phyloP scores from a whole-genome alignment of 208 protist species.

The Naegleria lovaniensis region DNA sequence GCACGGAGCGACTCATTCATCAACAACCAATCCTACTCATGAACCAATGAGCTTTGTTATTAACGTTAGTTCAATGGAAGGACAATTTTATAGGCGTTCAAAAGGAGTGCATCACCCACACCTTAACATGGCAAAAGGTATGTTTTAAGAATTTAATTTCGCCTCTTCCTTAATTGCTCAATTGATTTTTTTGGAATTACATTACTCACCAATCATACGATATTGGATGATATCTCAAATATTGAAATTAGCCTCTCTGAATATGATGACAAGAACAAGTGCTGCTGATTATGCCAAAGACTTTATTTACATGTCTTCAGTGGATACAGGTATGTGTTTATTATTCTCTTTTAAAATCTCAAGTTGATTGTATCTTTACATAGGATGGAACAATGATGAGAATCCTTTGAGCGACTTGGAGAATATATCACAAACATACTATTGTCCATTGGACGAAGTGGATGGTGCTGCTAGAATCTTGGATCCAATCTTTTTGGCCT shows the following conservation, averaged over 20 bases:
- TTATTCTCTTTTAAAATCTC: too few species aligned
- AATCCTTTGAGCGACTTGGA: slow-evolving; percentile 35
- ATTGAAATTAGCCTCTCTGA: slow-evolving; percentile 62
- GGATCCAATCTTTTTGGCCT: slow-evolving; percentile 50
- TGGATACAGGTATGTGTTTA: slow-evolving; percentile 56
- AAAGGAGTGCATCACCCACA: slow-evolving; percentile 53
- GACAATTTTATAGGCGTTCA: slow-evolving; percentile 69
- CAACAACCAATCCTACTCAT: not conserved
- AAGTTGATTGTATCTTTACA: too few species aligned
- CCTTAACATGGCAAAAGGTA: slow-evolving; percentile 64
- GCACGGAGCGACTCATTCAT: slow-evolving; percentile 46
- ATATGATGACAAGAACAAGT: slow-evolving; percentile 71
- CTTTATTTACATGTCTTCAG: slow-evolving; percentile 66
- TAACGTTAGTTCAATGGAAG: slow-evolving; percentile 95
- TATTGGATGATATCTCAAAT: too few species aligned
- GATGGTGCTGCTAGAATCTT: slow-evolving; percentile 63
- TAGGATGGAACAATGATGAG: slow-evolving; percentile 65
- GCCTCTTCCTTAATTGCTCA: too few species aligned
- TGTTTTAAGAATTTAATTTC: not conserved
- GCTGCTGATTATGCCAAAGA: slow-evolving; percentile 42
- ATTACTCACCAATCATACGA: not conserved
- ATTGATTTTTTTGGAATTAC: too few species aligned
- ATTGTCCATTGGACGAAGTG: slow-evolving; percentile 58
- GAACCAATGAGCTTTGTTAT: slow-evolving; percentile 57
- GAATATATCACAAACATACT: not conserved